Conservation (phyloP, 306 rosid species). For the Pueraria montana region DNA sequence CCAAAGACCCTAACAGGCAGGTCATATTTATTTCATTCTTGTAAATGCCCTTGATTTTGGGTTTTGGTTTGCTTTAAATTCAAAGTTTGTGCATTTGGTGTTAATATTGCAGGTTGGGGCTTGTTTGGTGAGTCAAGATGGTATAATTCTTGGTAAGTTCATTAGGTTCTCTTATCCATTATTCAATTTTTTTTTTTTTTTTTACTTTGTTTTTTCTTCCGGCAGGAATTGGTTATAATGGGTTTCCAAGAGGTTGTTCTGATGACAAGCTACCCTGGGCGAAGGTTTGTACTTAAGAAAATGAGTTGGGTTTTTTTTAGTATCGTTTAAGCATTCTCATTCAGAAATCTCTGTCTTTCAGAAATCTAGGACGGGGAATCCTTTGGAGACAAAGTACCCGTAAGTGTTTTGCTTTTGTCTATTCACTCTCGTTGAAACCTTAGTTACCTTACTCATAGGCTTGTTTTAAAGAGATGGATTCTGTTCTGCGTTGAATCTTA, state of each 20-base stretch:
- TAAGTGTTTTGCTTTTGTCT: conserved; percentile 57
- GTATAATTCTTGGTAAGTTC: conserved; percentile 85
- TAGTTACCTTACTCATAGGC: not conserved
- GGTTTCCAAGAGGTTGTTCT: conserved; percentile 96
- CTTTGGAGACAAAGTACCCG: conserved; percentile 95
- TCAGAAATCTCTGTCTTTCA: conserved; percentile 50
- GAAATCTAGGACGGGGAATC: conserved; percentile 87
- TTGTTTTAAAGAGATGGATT: conserved; percentile 14
- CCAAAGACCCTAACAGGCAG: conserved; percentile 98
- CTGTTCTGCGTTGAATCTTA: not conserved
- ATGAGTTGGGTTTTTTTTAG: not conserved
- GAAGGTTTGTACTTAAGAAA: conserved; percentile 67
- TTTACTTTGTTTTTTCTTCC: conserved; percentile 15
- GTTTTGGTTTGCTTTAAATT: not conserved
- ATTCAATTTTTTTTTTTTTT: conserved; percentile 17
- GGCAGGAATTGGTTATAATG: conserved; percentile 94
- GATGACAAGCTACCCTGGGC: conserved; percentile 98
- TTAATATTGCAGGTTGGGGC: conserved; percentile 81
- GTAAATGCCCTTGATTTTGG: not conserved
- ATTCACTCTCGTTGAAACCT: conserved; percentile 15
- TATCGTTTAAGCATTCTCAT: conserved; percentile 28
- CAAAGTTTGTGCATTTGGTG: conserved; percentile 15
- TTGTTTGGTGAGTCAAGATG: conserved; percentile 88
- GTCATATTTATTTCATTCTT: conserved; percentile 52
- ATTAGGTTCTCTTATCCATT: not conserved